Evolutionary conservation across 768 basidiomycete genomes (phyloP), one percentile per base, ranked within the genome.

Genomic region (Rhodotorula kratochvilovae): DNA sequence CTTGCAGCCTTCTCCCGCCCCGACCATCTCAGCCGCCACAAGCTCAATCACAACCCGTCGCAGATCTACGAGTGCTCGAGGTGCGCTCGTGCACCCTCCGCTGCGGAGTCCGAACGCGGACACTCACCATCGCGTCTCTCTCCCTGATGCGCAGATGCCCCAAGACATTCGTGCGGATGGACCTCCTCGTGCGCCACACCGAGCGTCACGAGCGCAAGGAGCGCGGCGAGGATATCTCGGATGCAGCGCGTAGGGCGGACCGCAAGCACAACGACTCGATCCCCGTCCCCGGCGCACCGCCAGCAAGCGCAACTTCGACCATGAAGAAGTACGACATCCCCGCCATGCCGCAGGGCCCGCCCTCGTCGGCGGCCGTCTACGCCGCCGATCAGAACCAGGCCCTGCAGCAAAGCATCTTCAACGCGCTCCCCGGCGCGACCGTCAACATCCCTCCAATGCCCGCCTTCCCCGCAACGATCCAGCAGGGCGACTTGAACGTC

Each of bases 141-240:
- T n/a, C n/a, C n/a, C n/a, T n/a, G n/a, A n/a, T n/a, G n/a, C 21
- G 45, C 65, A 68, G 74, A n/a, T 76, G 71, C 50, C 62, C 58
- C 31, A 76, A 73, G 53, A 68, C 66, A 35, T 72, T 73, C 48
- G 76, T 72, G 25, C 43, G 68, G 16, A 57, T 67, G 56, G 77
- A 77, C 54, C 64, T 77, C 11, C 69, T 77, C 61, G 65, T 74
- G 27, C 68, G 77, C 19, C 76, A 77, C 53, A 57, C 72, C 6
- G 74, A 77, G 39, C 69, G 76, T 0, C 77, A 77, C 61, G 73
- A 77, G 58, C 70, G 77, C 15, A 70, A 77, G 57, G 71, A 71
- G 39, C 65, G 70, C 5, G 76, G 76, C 31, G 61, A 71, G 21
- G 71, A 68, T 2, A 53, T 62, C 16, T 35, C 35, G 13, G 71